These are phyloP conservation scores for Mycena haematopus DNA, from an alignment of 768 basidiomycete genomes.

Conservation along the genomic window DNA sequence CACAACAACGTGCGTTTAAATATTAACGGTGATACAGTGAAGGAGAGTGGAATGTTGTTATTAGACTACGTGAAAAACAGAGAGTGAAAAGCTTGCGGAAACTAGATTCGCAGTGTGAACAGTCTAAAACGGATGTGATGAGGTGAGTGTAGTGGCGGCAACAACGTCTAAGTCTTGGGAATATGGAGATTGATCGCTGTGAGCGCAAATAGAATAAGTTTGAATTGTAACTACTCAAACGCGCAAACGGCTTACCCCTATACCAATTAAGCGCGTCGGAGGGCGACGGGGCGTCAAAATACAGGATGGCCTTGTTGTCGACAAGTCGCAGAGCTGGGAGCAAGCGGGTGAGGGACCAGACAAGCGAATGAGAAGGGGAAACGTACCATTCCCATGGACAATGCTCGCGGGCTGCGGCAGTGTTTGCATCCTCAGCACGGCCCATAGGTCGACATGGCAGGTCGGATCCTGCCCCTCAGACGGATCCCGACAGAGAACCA, in stretches of 20 bases:
- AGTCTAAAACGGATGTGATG: conserved; percentile 22
- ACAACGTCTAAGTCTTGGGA: conserved; percentile 66
- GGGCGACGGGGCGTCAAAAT: conserved; percentile 84
- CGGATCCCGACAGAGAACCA: conserved; percentile 90
- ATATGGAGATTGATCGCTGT: conserved; percentile 90
- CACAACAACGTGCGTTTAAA: conserved; percentile 23
- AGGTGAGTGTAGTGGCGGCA: conserved; percentile 25
- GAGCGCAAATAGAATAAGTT: conserved; percentile 15
- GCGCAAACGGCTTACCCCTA: conserved; percentile 61
- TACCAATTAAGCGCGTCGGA: conserved; percentile 91
- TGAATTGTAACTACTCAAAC: neutral
- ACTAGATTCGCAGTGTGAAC: conserved; percentile 28
- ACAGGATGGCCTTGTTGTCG: conserved; percentile 90
- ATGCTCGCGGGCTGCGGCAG: conserved; percentile 89
- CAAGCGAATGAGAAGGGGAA: conserved; percentile 2
- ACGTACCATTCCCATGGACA: conserved; percentile 81
- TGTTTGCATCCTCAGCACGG: conserved; percentile 95
- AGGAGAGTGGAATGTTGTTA: conserved; percentile 18
- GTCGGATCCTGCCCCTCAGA: conserved; percentile 79
- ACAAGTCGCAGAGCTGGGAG: conserved; percentile 79
- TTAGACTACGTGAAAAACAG: conserved; percentile 7
- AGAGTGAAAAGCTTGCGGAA: conserved; percentile 20
- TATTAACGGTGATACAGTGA: conserved; percentile 30
- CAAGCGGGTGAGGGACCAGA: conserved; percentile 14
- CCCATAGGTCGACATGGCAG: conserved; percentile 90